Percentiles rank a stretch among this genome's conserved stretches.
Evolutionary conservation across 352 stramenopile genomes (phyloP).

Genomic region (Phytophthora niederhauseri): DNA sequence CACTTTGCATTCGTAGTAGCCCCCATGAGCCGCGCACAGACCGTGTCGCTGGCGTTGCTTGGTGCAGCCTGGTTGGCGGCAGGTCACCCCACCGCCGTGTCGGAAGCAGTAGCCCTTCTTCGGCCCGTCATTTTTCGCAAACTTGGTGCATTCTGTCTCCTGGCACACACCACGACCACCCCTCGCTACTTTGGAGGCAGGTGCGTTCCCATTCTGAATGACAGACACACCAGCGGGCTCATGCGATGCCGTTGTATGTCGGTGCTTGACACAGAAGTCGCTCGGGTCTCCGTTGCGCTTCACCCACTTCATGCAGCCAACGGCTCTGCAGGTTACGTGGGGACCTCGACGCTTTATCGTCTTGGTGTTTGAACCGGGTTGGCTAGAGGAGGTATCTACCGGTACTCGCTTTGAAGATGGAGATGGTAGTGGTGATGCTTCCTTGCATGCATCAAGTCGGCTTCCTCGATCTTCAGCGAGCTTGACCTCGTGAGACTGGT

Average conservation of each 20-base stretch:
- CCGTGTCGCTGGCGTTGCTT: slow-evolving; percentile 7
- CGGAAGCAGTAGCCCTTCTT: slow-evolving; percentile 14
- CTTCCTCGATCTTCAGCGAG: neutral
- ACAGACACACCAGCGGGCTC: neutral
- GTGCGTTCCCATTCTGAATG: neutral
- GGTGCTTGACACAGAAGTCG: slow-evolving; percentile 1
- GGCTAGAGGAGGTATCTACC: neutral
- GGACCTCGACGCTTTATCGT: neutral
- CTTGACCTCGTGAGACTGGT: neutral
- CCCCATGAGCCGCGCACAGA: slow-evolving; percentile 3
- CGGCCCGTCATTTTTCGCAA: neutral
- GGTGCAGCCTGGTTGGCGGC: slow-evolving; percentile 3
- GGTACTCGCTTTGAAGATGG: neutral
- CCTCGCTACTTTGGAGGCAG: neutral
- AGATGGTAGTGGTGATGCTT: neutral
- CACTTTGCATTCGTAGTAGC: slow-evolving; percentile 9
- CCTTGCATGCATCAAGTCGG: neutral
- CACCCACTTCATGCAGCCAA: slow-evolving; percentile 11
- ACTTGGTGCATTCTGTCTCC: slow-evolving; percentile 2
- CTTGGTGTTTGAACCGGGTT: neutral
- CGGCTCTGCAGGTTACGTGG: slow-evolving; percentile 1
- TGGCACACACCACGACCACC: neutral
- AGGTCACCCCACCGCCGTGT: slow-evolving; percentile 7
- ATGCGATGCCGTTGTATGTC: neutral
- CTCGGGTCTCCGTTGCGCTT: neutral